Evolutionary conservation across 495 filamentous ascomycete genomes (phyloP), one percentile per base, ranked within the genome.

Genomic region (Barbatosphaeria neglecta): DNA sequence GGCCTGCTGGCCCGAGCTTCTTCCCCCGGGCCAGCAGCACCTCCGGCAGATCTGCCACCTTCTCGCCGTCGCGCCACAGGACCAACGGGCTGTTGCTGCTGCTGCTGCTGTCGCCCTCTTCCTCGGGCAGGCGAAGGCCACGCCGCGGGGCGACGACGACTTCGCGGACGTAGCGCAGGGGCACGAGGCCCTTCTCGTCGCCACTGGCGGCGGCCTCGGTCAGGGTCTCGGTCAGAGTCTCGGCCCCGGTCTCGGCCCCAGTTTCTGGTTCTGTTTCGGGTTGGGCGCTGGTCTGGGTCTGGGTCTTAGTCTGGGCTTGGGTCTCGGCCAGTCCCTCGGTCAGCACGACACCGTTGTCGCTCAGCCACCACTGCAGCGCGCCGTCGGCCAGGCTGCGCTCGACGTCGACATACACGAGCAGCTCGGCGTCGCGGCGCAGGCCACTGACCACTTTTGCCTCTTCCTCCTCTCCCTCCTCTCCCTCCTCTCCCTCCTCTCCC

Each of bases 381-480:
- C 73, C 77, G 15, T 77, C 77, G 16, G 66, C 65, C 37, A 87
- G 55, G 44, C 84, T 82, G 50, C 67, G 72, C 57, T 65, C 65
- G 33, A 94, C 65, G 64, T 97, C 83, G 22, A 94, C 68, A 57
- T 84, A 92, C 22, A 98, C 74, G 20, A 95, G 59, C 23, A 96
- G 55, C 56, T 90, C 81, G 2, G 85, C 83, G 51, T 88, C 81
- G 3, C 60, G 65, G 5, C 92, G 71, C 86, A 98, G 96, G 0
- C 92, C 92, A 17, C 81, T 87, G 15, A 95, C 78, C 0, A 94
- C 90, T 16, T 58, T 63, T 0, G 43, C 25, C 17, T 53, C 56
- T 35, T 35, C 11, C 10, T 31, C 8, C 15, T 31, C 27, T 31
- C 27, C 15, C 9, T 13, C 15, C 9, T 31, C 8, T 31, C 27